These are phyloP conservation scores for Fraxinus angustifolia DNA, from an alignment of 305 asterid genomes.

Conservation along the genomic window DNA sequence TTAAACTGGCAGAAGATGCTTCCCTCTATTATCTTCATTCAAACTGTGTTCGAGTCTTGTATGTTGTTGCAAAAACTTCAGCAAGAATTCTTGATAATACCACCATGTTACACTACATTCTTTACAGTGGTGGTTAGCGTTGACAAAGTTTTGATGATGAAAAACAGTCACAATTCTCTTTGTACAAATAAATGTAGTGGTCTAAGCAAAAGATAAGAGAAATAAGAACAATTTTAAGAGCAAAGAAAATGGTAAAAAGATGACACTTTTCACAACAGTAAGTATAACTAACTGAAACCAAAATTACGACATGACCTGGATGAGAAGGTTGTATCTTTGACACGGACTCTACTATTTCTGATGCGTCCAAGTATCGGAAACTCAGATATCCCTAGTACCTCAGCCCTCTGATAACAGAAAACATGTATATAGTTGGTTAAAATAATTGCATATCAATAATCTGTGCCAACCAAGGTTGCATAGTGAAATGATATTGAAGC, in stretches of 20 bases:
- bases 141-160: slow-evolving; percentile 4
- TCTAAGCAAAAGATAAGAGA: slow-evolving; percentile 20
- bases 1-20: not conserved
- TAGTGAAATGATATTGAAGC: not conserved
- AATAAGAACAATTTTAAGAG: not conserved
- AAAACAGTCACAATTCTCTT: slow-evolving; percentile 3
- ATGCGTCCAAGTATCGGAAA: slow-evolving; percentile 92
- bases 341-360: slow-evolving; percentile 81
- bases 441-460: slow-evolving; percentile 18
- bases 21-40: not conserved
- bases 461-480: slow-evolving; percentile 3
- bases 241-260: slow-evolving; percentile 5
- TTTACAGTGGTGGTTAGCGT: not conserved
- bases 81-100: slow-evolving; percentile 5
- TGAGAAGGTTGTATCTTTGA: slow-evolving; percentile 83
- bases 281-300: slow-evolving; percentile 9
- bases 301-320: slow-evolving; percentile 62
- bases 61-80: not conserved
- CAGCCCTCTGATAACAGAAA: slow-evolving; percentile 70
- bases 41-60: not conserved
- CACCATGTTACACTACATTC: slow-evolving; percentile 17
- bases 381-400: slow-evolving; percentile 70
- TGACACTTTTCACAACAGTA: not conserved
- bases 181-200: slow-evolving; percentile 9
- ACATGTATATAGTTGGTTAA: slow-evolving; percentile 4